Conservation (phyloP, 1,284 basidiomycete species). For the Ustilago hordei region DNA sequence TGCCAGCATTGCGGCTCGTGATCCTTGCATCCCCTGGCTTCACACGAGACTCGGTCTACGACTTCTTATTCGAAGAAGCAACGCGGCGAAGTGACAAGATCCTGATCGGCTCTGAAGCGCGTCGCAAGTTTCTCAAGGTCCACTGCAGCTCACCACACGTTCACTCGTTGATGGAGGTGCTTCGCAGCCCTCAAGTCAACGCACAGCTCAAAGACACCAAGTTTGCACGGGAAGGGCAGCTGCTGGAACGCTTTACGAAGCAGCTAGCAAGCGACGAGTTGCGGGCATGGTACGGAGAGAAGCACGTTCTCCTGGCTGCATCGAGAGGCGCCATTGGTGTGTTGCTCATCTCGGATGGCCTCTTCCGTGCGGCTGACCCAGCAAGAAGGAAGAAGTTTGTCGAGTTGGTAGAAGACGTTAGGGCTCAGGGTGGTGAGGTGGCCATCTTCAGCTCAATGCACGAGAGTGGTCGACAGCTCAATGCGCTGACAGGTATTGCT, state of each 20-base stretch:
- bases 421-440: slow-evolving; percentile 88
- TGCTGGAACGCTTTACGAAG: slow-evolving; percentile 73
- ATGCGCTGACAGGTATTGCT: slow-evolving; percentile 92
- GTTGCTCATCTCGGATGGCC: slow-evolving; percentile 91
- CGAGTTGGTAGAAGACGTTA: slow-evolving; percentile 86
- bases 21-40: slow-evolving; percentile 97
- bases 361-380: slow-evolving; percentile 77
- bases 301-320: slow-evolving; percentile 90
- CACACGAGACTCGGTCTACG: slow-evolving; percentile 88
- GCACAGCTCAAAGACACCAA: slow-evolving; percentile 93
- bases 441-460: slow-evolving; percentile 99
- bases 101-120: slow-evolving; percentile 76
- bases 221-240: slow-evolving; percentile 89
- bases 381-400: slow-evolving; percentile 78
- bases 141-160: slow-evolving; percentile 94
- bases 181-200: slow-evolving; percentile 81
- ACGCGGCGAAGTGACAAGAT: slow-evolving; percentile 82
- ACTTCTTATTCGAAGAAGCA: slow-evolving; percentile 73
- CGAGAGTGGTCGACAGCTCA: slow-evolving; percentile 88
- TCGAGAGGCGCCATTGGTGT: slow-evolving; percentile 94
- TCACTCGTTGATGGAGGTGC: slow-evolving; percentile 91
- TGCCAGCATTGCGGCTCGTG: slow-evolving; percentile 83
- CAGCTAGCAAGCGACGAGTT: slow-evolving; percentile 94
- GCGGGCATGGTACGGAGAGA: slow-evolving; percentile 97
- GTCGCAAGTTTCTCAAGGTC: slow-evolving; percentile 87